These are phyloP conservation scores for Pelargonium australe DNA, from an alignment of 441 rosid species.

Conservation along the genomic window DNA sequence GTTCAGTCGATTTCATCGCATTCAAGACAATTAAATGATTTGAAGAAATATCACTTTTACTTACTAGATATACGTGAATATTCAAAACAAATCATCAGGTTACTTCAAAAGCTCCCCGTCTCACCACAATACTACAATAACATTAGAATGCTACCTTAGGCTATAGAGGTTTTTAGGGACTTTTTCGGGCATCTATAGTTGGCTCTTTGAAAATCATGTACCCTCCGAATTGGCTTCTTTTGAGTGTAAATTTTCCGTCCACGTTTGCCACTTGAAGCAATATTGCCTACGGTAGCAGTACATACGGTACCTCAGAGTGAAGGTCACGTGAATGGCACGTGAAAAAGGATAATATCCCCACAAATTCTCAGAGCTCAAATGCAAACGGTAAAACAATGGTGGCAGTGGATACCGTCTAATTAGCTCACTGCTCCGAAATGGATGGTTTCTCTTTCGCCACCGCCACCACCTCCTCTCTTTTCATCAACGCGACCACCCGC, in stretches of 20 bases:
- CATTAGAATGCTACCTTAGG: no score
- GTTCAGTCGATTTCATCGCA: no score
- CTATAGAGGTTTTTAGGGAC: no score
- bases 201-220: no score
- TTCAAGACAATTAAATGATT: no score
- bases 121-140: no score
- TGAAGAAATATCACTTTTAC: no score
- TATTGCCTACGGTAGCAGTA: background rate
- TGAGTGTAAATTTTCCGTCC: background rate
- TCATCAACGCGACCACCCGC: slow-evolving; percentile 12
- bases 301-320: background rate
- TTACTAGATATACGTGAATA: no score
- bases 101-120: no score
- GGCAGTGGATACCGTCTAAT: slow-evolving; percentile 8
- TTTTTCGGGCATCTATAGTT: no score
- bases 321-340: slow-evolving; percentile 1
- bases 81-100: no score
- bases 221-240: no score
- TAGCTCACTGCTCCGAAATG: slow-evolving; percentile 31
- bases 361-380: background rate
- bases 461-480: slow-evolving; percentile 22
- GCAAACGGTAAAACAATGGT: slow-evolving; percentile 1
- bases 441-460: slow-evolving; percentile 41
- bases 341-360: background rate
- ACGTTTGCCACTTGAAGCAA: background rate